These are phyloP conservation scores for Macrolepiota fuliginosa DNA, from an alignment of 768 basidiomycete species.

Conservation along the genomic window DNA sequence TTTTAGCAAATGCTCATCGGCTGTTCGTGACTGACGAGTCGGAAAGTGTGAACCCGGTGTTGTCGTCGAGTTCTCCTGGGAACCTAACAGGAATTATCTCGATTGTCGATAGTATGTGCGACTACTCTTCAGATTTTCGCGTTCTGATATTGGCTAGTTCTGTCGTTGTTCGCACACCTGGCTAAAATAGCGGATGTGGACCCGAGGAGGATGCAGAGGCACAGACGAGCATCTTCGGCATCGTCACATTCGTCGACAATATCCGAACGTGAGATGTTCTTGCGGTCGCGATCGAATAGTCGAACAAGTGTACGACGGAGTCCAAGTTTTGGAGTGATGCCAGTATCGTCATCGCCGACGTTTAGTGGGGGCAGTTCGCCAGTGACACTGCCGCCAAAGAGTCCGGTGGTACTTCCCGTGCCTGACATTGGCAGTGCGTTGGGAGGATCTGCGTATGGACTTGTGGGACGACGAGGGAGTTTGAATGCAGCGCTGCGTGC, in stretches of 20 bases:
- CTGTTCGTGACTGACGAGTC: constrained; percentile 75
- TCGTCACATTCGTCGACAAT: constrained; percentile 52
- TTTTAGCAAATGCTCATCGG: constrained; percentile 71
- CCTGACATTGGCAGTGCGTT: constrained; percentile 27
- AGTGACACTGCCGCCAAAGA: neutral
- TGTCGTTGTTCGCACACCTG: constrained; percentile 74
- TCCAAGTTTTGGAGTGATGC: constrained; percentile 23
- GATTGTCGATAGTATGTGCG: constrained; percentile 69
- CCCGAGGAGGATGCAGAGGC: constrained; percentile 75
- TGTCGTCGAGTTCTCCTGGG: constrained; percentile 39
- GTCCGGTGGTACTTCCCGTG: constrained; percentile 20
- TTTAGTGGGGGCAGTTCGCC: constrained; percentile 4
- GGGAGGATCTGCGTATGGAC: constrained; percentile 11
- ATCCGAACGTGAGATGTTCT: constrained; percentile 37
- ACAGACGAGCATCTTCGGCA: constrained; percentile 73
- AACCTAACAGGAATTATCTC: constrained; percentile 77
- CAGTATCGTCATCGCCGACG: constrained; percentile 21
- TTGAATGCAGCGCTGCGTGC: constrained; percentile 9
- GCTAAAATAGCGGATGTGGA: constrained; percentile 75
- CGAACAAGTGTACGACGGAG: constrained; percentile 32
- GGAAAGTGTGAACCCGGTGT: constrained; percentile 46
- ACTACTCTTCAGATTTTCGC: neutral
- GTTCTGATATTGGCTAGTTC: constrained; percentile 41
- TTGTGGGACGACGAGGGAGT: constrained; percentile 16
- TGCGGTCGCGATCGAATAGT: constrained; percentile 41